A percentile compares a stretch with the other conserved stretches of the same genome.
phyloP scores from a whole-genome alignment of 225 moss, liverwort and hornwort species.

The Sphagnum tenellum region DNA sequence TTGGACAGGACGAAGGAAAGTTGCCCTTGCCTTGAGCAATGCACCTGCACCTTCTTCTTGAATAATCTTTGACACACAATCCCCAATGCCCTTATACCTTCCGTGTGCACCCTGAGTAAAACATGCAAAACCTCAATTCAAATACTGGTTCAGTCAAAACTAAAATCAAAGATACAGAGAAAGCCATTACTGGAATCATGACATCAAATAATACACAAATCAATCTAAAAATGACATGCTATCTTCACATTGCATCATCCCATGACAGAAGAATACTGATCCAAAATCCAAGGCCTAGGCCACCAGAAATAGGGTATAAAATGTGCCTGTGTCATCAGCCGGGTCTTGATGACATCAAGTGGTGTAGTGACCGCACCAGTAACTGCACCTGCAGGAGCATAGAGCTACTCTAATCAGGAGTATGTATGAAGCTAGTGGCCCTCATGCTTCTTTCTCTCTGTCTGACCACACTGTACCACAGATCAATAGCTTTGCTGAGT shows the following conservation, averaged over 20 bases:
- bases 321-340: slow-evolving; percentile 80
- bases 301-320: too few species aligned
- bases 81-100: slow-evolving; percentile 65
- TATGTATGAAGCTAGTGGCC: too few species aligned
- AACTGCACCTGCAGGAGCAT: slow-evolving; percentile 58
- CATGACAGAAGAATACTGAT: neutral
- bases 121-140: neutral
- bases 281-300: slow-evolving; percentile 2
- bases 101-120: slow-evolving; percentile 70
- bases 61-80: slow-evolving; percentile 83
- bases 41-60: slow-evolving; percentile 82
- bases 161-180: neutral
- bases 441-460: too few species aligned
- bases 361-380: slow-evolving; percentile 98
- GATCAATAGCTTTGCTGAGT: too few species aligned
- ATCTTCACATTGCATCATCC: neutral
- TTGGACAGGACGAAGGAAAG: neutral
- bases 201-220: neutral
- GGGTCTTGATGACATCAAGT: slow-evolving; percentile 97
- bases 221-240: neutral
- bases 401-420: neutral
- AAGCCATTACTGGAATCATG: neutral
- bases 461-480: too few species aligned
- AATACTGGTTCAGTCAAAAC: neutral
- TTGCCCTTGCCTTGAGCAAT: slow-evolving; percentile 57